Evolutionary conservation across 2,329 filamentous ascomycete species (phyloP).

Genomic region (Colletotrichum truncatum): DNA sequence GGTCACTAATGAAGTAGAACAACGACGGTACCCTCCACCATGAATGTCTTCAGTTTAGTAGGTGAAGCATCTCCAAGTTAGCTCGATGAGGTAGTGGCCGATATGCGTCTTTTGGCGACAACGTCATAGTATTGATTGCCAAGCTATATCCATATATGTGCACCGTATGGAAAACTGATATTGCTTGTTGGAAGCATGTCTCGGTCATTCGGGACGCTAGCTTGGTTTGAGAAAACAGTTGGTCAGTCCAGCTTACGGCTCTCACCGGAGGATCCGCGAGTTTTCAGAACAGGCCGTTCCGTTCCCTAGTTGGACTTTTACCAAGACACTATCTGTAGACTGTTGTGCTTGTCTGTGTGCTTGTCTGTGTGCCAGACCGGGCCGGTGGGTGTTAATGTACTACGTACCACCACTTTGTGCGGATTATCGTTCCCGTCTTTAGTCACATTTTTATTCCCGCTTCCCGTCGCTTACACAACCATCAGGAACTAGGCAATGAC

Average conservation of each 20-base stretch:
- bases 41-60: no score
- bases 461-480: neutral
- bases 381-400: no score
- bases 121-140: neutral
- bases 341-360: neutral
- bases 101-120: neutral
- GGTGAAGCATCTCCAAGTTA: no score
- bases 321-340: neutral
- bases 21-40: no score
- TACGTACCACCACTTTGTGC: neutral
- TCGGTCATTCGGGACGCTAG: neutral
- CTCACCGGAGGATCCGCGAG: neutral
- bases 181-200: neutral
- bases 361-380: neutral
- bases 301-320: neutral
- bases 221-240: neutral
- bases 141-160: no score
- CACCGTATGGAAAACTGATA: neutral
- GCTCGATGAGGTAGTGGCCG: no score
- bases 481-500: neutral
- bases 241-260: neutral
- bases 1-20: neutral
- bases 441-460: neutral
- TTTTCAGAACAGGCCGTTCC: neutral
- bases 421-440: constrained; percentile 9